Evolutionary conservation across 441 rosid species (phyloP), one percentile per base, ranked within the genome.

Genomic region (Iberis amara): DNA sequence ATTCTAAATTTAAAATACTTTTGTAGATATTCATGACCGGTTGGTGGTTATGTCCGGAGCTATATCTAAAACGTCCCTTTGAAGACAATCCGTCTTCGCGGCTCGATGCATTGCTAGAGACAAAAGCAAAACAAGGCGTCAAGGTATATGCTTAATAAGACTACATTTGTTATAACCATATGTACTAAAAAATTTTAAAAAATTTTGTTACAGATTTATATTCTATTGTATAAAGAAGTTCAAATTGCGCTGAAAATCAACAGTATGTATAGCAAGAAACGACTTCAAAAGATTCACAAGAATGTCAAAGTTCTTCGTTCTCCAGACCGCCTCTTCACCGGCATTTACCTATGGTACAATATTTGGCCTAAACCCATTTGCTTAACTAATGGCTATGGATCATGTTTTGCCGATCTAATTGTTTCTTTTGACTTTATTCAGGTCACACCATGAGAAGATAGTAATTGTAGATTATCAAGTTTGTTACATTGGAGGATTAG

Each of bases 1-100:
- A 49, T 58, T 32, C 24, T 8, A 2, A 24, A 11, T 15, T 18
- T 8, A 37, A 11, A 12, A 3, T 26, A 4, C 3, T 6, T 64
- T 35, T 36, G 10, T 55, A 79, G 88, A 74, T 81, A 68, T 78
- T 79, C 55, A 79, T 84, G 21, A 79, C 86, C 41, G 92, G 92
- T 58, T 84, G 92, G 92, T 84, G 92, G 92, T 72, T 84, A 52
- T 84, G 88, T 61, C 92, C 92, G 4, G 88, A 84, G 69, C 65
- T 84, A 62, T 81, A 74, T 68, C 71, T 84, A 55, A 73, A 77
- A 68, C 92, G 92, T 11, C 92, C 92, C 3, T 84, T 79, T 55
- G 24, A 71, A 52, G 62, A 69, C 55, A 68, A 79, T 65, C 66
- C 76, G 30, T 81, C 84, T 18, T 69, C 79, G 38, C 64, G 80